Base-by-base conservation (phyloP, 257 asterid genomes). In the Paraleonurus japonicus region DNA sequence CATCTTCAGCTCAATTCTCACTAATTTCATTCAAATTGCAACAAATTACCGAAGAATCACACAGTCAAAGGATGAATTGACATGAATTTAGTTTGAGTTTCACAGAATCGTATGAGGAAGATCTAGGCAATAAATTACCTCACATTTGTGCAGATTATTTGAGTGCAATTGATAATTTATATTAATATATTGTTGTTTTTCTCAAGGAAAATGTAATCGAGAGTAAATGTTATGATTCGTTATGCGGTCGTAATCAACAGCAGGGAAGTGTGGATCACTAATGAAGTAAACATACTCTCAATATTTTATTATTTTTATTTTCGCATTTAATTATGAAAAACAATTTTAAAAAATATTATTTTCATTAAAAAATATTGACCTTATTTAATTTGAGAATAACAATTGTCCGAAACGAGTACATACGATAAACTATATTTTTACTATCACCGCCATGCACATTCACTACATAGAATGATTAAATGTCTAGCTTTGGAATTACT, bases 161-260 rank as follows among this genome's bases (percentile, higher is more conserved):
- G 66, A 45, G 74, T 77, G 62, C 62, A 59, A n/a, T 28, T 35
- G 69, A 59, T 47, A 26, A 53, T 67, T 72, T 32, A 76, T 43
- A 43, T 30, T 50, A 55, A 67, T 61, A 16, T 35, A 3, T 23
- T n/a, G 1, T 35, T 33, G 48, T 62, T 12, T 20, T 35, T 76
- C 12, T 30, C 28, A 9, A 50, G 58, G 39, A 59, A 22, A 72
- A 48, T 70, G 71, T 65, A 65, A 41, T 59, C 67, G 68, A 8
- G 78, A 75, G 80, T 68, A 75, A 68, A 72, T 63, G 72, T 43
- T 41, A 32, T 17, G 73, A 70, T 74, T 75, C 85, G 78, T 74
- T 78, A 45, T 81, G 48, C 30, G 76, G 76, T 70, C 81, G 70
- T 79, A 53, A 74, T 81, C 85, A 60, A 73, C n/a, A 37, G 62